Evolutionary conservation across 208 protist species (phyloP), one percentile per base, ranked within the genome.

Genomic region (Leishmania major): DNA sequence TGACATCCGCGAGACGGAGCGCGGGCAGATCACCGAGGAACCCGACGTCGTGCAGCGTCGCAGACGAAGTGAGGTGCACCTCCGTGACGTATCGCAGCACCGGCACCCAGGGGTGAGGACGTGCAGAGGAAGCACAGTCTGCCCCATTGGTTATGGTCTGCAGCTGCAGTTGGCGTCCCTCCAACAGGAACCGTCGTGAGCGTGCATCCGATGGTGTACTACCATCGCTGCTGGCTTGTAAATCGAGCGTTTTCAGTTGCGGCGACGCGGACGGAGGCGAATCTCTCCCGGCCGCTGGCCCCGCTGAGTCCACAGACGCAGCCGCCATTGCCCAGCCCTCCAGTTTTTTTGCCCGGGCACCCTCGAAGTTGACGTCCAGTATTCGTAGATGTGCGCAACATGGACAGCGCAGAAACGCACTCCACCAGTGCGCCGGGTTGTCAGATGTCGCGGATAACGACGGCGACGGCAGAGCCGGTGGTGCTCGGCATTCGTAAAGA

Each of bases 281-380:
- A 67, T 17, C 10, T 19, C 13, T n/a, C 31, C 28, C 31, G 13
- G 31, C 31, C 31, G 62, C 25, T 37, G 40, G n/a, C 62, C 62
- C 62, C 28, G 62, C 28, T 67, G 62, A 67, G n/a, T 13, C 15
- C 62, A 37, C 62, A 67, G 62, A 11, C 67, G 40, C 67, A 6
- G 22, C 67, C 67, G 31, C 67, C 67, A 37, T 31, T 49, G 67
- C 67, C 67, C 40, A 43, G 22, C 22, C 67, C 67, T 73, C 67
- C 3, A 28, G 17, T 45, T 49, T 73, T 49, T 40, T 49, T 10
- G 17, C 1, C 40, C n/a, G 17, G 8, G 67, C 60, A 31, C 79
- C 79, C 10, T 82, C 79, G n/a, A 82, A 60, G 79, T 77, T 17
- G 22, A 82, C 19, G 70, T 76, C 57, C 19, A 82, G 45, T 13